Evolutionary conservation across 805 yeast species (phyloP), one percentile per base, ranked within the genome.

Genomic region (Schwanniomyces occidentalis): DNA sequence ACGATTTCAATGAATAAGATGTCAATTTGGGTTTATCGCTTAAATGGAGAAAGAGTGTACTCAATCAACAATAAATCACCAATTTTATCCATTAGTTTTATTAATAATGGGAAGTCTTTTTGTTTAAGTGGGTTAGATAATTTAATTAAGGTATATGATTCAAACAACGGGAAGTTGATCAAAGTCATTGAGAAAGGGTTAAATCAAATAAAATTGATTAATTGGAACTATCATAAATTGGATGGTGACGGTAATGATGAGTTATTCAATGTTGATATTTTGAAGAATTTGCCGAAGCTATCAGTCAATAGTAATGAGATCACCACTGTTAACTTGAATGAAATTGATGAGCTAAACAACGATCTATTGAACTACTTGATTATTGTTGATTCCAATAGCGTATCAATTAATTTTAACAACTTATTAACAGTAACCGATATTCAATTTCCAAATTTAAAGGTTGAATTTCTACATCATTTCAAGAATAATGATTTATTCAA

Each of bases 1-100:
- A 73, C 78, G 5, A 51, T 79, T 2, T 63, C 78, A 7, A 75
- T 55, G 84, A 81, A 37, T 48, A 60, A 48, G 39, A 63, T 37
- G 53, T 79, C 74, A 4, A 47, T 68, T 4, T 65, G 76, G 63
- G 69, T 80, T 7, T 76, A 72, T 43, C 68, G 86, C 30, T 54
- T 70, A 26, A 73, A 71, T 38, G 82, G 81, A 1, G 74, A 72
- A 40, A 46, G 74, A 14, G 74, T 78, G 4, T 78, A 77, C 66
- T 65, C 76, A 10, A 56, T 72, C 17, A 62, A 65, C 29, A 56
- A 65, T 32, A 54, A 55, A 33, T 54, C 63, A 7, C 50, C 49
- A 10, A 65, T 67, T 18, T 37, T 54, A 4, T 54, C 52, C 12
- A 54, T 64, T 6, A 45, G 52, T 16, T 69, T 58, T 58, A 52